A percentile compares a stretch with the other conserved stretches of the same genome.
Evolutionary conservation across 495 filamentous ascomycete genomes (phyloP).

Genomic region (Penicillium taxi): DNA sequence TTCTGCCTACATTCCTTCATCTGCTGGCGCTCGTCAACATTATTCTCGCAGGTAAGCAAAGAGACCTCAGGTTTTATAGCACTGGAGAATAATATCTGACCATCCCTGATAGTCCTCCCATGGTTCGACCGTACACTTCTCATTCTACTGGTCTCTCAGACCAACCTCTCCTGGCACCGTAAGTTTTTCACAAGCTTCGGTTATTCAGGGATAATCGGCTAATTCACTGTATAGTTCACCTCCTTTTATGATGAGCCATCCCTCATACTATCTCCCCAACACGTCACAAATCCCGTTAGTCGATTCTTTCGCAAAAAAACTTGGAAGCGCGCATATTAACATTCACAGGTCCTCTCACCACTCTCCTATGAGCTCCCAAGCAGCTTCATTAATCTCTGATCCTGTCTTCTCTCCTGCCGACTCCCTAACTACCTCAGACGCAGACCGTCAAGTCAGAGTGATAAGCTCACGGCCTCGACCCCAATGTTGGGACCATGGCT

Average conservation of each 20-base stretch:
- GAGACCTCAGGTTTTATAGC: neutral
- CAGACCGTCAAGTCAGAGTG: slow-evolving; percentile 54
- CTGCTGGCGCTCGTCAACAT: slow-evolving; percentile 9
- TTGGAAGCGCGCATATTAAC: slow-evolving; percentile 4
- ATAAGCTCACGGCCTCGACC: slow-evolving; percentile 74
- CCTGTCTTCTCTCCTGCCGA: slow-evolving; percentile 27
- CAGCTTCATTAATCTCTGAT: slow-evolving; percentile 22
- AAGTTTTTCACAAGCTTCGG: slow-evolving; percentile 5
- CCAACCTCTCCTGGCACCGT: slow-evolving; percentile 18
- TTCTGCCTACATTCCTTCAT: slow-evolving; percentile 15
- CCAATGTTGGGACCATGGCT: slow-evolving; percentile 93
- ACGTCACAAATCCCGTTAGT: slow-evolving; percentile 16
- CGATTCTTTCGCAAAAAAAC: neutral
- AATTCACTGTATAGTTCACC: slow-evolving; percentile 2
- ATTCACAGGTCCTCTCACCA: slow-evolving; percentile 11
- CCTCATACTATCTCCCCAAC: slow-evolving; percentile 17
- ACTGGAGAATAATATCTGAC: neutral
- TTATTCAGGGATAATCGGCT: neutral
- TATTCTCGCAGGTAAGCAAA: slow-evolving; percentile 17
- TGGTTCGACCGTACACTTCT: slow-evolving; percentile 12
- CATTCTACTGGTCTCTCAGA: slow-evolving; percentile 10
- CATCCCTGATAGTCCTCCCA: slow-evolving; percentile 9
- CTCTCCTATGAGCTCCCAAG: slow-evolving; percentile 21
- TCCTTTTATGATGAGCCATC: slow-evolving; percentile 21
- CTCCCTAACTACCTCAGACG: slow-evolving; percentile 22